Evolutionary conservation across 2,329 filamentous ascomycete species (phyloP).

Genomic region (Leptographium procerum): DNA sequence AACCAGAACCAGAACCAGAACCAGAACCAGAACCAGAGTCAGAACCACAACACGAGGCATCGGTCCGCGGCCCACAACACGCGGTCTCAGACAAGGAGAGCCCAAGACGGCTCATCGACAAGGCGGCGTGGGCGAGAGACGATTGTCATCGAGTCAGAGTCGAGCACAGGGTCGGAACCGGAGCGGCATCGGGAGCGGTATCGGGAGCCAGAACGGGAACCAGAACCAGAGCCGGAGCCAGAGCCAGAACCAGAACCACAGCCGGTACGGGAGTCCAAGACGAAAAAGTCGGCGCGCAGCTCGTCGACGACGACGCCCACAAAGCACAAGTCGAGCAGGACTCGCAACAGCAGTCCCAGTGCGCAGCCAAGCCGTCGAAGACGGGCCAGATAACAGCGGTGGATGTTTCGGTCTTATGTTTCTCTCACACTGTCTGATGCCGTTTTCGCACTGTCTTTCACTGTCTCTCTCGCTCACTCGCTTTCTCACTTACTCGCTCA

Average conservation of each 20-base stretch:
- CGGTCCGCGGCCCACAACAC: conserved; percentile 11
- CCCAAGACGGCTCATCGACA: background rate
- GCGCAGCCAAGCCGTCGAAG: background rate
- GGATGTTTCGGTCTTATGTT: background rate
- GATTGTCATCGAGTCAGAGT: conserved; percentile 27
- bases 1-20: no score
- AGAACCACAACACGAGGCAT: background rate
- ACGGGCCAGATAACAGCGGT: background rate
- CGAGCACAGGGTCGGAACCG: conserved; percentile 9
- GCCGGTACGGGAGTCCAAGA: conserved; percentile 17
- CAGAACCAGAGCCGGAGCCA: conserved; percentile 10
- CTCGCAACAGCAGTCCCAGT: background rate
- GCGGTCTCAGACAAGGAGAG: conserved; percentile 9
- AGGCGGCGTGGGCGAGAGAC: conserved; percentile 18
- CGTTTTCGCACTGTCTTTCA: no score
- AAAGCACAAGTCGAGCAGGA: conserved; percentile 18
- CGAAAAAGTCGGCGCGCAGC: conserved; percentile 12
- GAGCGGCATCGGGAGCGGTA: no score
- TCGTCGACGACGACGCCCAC: conserved; percentile 12
- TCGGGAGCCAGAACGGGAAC: no score
- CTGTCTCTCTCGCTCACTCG: no score
- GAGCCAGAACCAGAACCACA: background rate
- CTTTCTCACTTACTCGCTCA: no score
- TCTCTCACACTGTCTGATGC: no score
- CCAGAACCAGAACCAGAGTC: no score